A percentile compares a stretch with the other conserved stretches of the same genome.
Evolutionary conservation across 164 flowering plant genomes (phyloP).

Genomic region (Warburgia ugandensis): DNA sequence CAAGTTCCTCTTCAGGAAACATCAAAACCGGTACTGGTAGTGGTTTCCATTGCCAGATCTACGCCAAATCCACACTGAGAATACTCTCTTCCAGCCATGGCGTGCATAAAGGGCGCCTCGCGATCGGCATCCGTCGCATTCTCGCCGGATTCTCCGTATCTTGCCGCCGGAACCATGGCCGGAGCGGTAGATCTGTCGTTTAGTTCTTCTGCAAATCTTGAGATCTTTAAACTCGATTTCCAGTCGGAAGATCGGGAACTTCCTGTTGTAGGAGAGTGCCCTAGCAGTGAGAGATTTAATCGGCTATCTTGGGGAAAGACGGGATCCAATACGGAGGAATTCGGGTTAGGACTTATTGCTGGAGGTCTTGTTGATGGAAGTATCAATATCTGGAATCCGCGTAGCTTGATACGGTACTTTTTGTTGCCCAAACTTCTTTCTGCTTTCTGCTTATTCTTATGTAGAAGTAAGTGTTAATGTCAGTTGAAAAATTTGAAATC

Average conservation of each 20-base stretch:
- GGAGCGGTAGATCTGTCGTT: constrained; percentile 93
- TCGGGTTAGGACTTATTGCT: constrained; percentile 70
- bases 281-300: constrained; percentile 80
- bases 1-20: too few relatives aligned
- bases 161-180: constrained; percentile 97
- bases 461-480: too few relatives aligned
- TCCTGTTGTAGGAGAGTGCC: constrained; percentile 43
- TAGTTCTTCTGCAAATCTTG: constrained; percentile 80
- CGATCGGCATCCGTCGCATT: constrained; percentile 87
- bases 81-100: too few relatives aligned
- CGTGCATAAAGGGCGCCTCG: constrained; percentile 62
- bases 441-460: too few relatives aligned
- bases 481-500: too few relatives aligned
- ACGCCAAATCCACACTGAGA: too few relatives aligned
- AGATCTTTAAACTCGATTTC: constrained; percentile 87
- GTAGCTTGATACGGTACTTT: constrained; percentile 51
- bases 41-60: too few relatives aligned
- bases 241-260: constrained; percentile 71
- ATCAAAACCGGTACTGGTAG: too few relatives aligned
- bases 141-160: constrained; percentile 79
- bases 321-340: constrained; percentile 50
- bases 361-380: constrained; percentile 91
- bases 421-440: too few relatives aligned
- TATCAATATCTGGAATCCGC: constrained; percentile 88
- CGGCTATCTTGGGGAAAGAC: constrained; percentile 77